Evolutionary conservation across 176 grass and related monocot genomes (phyloP), one percentile per base, ranked within the genome.

Genomic region (Ananas comosus): DNA sequence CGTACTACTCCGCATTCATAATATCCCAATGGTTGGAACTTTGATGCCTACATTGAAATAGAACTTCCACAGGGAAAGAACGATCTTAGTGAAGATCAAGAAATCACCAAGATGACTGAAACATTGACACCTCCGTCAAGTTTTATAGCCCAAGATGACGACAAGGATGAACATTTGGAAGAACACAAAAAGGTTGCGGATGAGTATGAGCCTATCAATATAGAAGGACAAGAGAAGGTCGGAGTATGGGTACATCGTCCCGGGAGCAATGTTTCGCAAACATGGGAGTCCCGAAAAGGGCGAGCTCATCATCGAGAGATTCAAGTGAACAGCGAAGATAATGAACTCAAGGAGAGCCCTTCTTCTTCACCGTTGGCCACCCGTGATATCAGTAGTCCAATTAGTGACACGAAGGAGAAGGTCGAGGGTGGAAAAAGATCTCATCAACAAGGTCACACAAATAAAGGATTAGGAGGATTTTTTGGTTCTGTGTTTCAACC

Each of bases 281-380:
- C 86, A 78, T 93, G 89, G 82, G 87, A 99, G 81, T 68, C 82
- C 23, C 63, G 94, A 63, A 90, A 93, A 93, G 94, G 94, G 3
- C 82, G 89, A 67, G 84, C 71, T 17, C 84, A 83, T 10, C 51
- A 51, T 50, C 69, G 80, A 14, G 89, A 99, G 21, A 80, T 79
- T 0, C 25, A 85, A 65, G 75, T 85, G 65, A 64, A 75, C 49
- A 76, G 78, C 73, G 77, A 91, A 65, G 59, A 76, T 58, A 79
- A 70, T 61, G 51, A 63, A 29, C 72, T 51, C 10, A 77, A 83
- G 63, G 81, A 87, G 70, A 19, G 33, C 14, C 68, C 58, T 10
- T 27, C 25, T 27, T 27, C 25, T 27, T 42, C 33, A 42, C 33
- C 33, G 4, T 42, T 42, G 33, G 33, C 33, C 33, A 59, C 56